A percentile compares a stretch with the other conserved stretches of the same genome.
phyloP scores from a whole-genome alignment of 805 yeast genomes.

The Wickerhamiella nectarea region DNA sequence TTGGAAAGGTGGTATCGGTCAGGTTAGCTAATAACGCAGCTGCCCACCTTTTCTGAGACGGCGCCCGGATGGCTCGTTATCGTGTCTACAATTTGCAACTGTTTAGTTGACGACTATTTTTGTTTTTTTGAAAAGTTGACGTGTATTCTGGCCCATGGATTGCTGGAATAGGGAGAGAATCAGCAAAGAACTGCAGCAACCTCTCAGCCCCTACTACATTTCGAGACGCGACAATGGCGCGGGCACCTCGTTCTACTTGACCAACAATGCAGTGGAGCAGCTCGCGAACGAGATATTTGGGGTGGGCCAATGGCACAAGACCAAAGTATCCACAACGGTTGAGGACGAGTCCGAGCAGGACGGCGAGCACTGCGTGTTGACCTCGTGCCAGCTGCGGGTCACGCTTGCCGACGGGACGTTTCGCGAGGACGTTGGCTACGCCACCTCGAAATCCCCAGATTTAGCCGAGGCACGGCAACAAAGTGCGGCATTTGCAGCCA shows the following conservation, averaged over 20 bases:
- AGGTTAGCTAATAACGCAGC: constrained; percentile 25
- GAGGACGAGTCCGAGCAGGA: neutral
- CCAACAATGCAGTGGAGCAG: constrained; percentile 7
- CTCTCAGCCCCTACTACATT: neutral
- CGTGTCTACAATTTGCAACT: neutral
- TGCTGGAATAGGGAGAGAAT: neutral
- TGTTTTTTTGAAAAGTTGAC: neutral
- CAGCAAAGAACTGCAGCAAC: neutral
- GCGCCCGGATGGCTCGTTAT: constrained; percentile 24
- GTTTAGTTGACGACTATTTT: constrained; percentile 5
- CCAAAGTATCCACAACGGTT: neutral
- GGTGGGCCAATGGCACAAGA: constrained; percentile 10
- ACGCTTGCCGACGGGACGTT: constrained; percentile 69
- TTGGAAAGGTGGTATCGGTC: constrained; percentile 22
- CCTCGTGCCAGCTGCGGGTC: constrained; percentile 40
- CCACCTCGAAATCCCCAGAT: constrained; percentile 39
- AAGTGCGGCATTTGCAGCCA: constrained; percentile 62
- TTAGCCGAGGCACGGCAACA: constrained; percentile 66
- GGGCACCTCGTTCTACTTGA: neutral
- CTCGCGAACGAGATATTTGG: constrained; percentile 15
- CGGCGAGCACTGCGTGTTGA: constrained; percentile 14
- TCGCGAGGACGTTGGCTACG: constrained; percentile 67
- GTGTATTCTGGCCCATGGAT: too few relatives aligned
- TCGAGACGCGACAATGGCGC: neutral
- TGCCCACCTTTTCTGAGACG: constrained; percentile 21